Evolutionary conservation across 2,329 filamentous ascomycete species (phyloP).

Genomic region (Microsporum ferrugineum): DNA sequence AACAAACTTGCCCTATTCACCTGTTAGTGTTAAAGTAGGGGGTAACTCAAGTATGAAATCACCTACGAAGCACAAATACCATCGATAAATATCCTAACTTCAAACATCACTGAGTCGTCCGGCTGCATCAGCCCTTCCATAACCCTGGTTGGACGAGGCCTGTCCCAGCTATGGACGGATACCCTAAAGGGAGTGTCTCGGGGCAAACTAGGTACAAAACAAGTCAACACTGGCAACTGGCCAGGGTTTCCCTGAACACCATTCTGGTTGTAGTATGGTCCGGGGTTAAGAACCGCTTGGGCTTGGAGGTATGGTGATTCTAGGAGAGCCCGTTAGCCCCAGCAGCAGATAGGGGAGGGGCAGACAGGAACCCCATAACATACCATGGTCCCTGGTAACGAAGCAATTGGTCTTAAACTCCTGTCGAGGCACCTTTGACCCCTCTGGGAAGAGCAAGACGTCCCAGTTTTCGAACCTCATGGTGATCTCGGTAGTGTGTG

Average conservation of each 20-base stretch:
- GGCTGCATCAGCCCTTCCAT: slow-evolving; percentile 47
- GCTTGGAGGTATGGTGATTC: slow-evolving; percentile 45
- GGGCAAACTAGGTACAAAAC: slow-evolving; percentile 56
- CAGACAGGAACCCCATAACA: background rate
- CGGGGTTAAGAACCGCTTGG: slow-evolving; percentile 28
- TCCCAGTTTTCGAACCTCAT: slow-evolving; percentile 89
- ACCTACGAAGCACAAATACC: slow-evolving; percentile 52
- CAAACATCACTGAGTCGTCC: slow-evolving; percentile 48
- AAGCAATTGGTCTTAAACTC: slow-evolving; percentile 75
- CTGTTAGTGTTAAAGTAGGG: background rate
- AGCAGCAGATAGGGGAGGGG: background rate
- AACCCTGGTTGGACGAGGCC: slow-evolving; percentile 48
- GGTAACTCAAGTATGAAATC: background rate
- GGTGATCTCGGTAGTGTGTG: background rate
- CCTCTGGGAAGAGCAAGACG: slow-evolving; percentile 63
- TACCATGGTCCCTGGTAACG: slow-evolving; percentile 45
- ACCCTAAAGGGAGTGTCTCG: slow-evolving; percentile 53
- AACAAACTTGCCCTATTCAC: slow-evolving; percentile 44
- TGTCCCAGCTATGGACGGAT: slow-evolving; percentile 64
- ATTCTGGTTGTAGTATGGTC: slow-evolving; percentile 17
- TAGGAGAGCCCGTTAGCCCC: slow-evolving; percentile 18
- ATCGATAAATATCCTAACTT: slow-evolving; percentile 58
- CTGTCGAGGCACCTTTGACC: slow-evolving; percentile 58
- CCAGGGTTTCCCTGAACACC: slow-evolving; percentile 17
- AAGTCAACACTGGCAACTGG: slow-evolving; percentile 54